Base-by-base conservation (phyloP, 2,329 filamentous ascomycete genomes). In the Stagonosporopsis tanaceti region DNA sequence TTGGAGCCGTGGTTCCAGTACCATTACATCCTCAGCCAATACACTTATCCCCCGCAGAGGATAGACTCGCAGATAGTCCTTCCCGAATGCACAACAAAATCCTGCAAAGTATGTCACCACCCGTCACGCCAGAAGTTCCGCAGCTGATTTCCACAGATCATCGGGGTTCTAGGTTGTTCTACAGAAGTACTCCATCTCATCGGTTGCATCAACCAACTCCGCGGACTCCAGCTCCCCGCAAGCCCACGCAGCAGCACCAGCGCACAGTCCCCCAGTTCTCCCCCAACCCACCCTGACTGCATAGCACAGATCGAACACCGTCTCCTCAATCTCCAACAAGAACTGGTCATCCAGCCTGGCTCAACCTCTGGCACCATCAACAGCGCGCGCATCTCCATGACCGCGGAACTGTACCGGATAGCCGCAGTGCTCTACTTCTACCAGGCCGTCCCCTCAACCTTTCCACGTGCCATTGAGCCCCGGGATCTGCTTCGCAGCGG, bases 381-480 rank as follows among this genome's bases (percentile, higher is more conserved):
- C 25, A 66, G 54, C 22, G 71, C 38, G 58, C 75, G 27, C 68
- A 75, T 78, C 62, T 72, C 69, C 44, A 73, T 76, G 37, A 84
- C 82, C 3, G 81, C 82, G 9, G 81, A 84, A 65, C 75, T 83
- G n/a, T 84, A 84, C 58, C 78, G 81, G 6, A 74, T 84, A 20
- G 82, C 80, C 1, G 75, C 81, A 1, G 73, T 79, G 32, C 73
- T 83, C 1, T 84, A 83, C 56, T 76, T 80, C 6, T 74, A 78
- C 40, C 74, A 78, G 32, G 50, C 72, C 20, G 69, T 66, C 30
- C 63, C 70, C 4, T 27, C 65, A 2, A 71, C 72, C 44, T 57
- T 79, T 5, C 55, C 75, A n/a, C 68, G 60, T 42, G 37, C 41
- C 17, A 41, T 22, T 5, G 32, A 38, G 20, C 14, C 51, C n/a